These are phyloP conservation scores for Syzygium aromaticum DNA, from an alignment of 345 rosid genomes.

Conservation along the genomic window DNA sequence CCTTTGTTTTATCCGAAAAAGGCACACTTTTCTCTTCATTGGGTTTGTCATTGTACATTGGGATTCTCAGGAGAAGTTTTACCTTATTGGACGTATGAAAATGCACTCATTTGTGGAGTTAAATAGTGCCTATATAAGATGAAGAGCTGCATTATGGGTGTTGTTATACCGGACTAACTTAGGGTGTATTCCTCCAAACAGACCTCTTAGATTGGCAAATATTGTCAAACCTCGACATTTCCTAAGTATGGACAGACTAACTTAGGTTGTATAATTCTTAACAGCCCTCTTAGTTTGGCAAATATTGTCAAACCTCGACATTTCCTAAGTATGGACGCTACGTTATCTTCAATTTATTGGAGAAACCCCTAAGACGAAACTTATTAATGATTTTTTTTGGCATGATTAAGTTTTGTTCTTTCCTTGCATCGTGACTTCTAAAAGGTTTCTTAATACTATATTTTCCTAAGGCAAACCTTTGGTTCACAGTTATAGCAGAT, in stretches of 20 bases:
- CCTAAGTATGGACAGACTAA: neutral
- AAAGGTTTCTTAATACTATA: neutral
- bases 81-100: neutral
- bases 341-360: neutral
- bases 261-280: neutral
- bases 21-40: neutral
- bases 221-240: neutral
- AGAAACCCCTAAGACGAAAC: neutral
- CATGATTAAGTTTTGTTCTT: neutral
- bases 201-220: neutral
- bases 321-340: neutral
- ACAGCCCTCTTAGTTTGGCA: neutral
- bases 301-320: neutral
- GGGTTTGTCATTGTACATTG: neutral
- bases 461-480: neutral
- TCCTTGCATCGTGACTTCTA: neutral
- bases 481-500: neutral
- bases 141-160: neutral
- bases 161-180: neutral
- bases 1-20: neutral
- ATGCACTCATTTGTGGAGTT: neutral
- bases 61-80: neutral
- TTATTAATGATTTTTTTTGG: neutral
- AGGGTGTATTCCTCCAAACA: neutral
- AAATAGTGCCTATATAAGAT: neutral